A percentile compares a stretch with the other conserved stretches of the same genome.
These are phyloP conservation scores for Dothideomycetidae sp. DNA, from an alignment of 2,329 filamentous ascomycete species.

Conservation along the genomic window DNA sequence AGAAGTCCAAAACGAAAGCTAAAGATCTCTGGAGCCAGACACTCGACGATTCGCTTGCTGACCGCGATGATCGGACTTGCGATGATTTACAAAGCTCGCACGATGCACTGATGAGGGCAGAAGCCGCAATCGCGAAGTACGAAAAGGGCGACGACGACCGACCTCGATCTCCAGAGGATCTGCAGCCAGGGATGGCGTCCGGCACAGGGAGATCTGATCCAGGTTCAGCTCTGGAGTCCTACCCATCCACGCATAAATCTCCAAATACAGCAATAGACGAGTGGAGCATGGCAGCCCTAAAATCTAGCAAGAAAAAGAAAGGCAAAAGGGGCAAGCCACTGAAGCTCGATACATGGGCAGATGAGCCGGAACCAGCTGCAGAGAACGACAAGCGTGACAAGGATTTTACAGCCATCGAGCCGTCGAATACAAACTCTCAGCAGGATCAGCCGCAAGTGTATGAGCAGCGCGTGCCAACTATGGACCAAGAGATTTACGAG, in stretches of 20 bases:
- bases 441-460: background rate
- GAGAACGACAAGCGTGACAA: background rate
- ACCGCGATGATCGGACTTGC: background rate
- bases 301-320: conserved; percentile 9
- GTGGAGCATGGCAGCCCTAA: conserved; percentile 4
- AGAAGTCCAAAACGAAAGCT: background rate
- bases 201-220: too few species aligned
- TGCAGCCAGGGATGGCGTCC: too few species aligned
- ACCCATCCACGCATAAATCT: too few species aligned
- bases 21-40: background rate
- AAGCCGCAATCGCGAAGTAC: conserved; percentile 1
- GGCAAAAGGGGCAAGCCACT: conserved; percentile 17
- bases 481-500: background rate
- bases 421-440: background rate
- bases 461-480: background rate
- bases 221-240: too few species aligned
- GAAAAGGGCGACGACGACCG: background rate
- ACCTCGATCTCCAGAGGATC: too few species aligned
- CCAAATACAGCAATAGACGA: conserved; percentile 9
- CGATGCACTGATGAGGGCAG: background rate
- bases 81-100: background rate
- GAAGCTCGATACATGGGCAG: background rate
- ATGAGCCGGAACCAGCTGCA: background rate
- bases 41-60: background rate
- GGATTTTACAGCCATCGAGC: background rate